A percentile compares a stretch with the other conserved stretches of the same genome.
phyloP scores from a whole-genome alignment of 2,329 filamentous ascomycete genomes.

The Chaetomiaceae sp. region DNA sequence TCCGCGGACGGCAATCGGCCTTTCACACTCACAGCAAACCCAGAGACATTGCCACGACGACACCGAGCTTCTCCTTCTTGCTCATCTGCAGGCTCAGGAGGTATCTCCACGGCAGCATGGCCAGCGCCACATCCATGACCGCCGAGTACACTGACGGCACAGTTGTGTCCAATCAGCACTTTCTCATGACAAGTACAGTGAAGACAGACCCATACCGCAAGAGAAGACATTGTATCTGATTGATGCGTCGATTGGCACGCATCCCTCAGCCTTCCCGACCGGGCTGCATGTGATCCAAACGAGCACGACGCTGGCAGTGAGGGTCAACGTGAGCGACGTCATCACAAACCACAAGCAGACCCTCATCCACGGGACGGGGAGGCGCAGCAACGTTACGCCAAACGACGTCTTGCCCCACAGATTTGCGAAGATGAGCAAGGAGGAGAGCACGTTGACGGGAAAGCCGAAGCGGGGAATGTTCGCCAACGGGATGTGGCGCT shows the following conservation, averaged over 20 bases:
- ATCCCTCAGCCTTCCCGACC: neutral
- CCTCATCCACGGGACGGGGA: conserved; percentile 17
- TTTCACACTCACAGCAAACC: conserved; percentile 23
- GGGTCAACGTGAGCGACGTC: conserved; percentile 9
- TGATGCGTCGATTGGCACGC: conserved; percentile 10
- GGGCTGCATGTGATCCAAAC: conserved; percentile 3
- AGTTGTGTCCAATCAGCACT: neutral
- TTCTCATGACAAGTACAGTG: neutral
- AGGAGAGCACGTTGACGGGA: conserved; percentile 13
- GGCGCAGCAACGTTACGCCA: conserved; percentile 18
- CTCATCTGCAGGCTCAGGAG: conserved; percentile 21
- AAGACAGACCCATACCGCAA: conserved; percentile 36
- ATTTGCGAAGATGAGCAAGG: conserved; percentile 16
- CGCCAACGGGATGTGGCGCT: conserved; percentile 9
- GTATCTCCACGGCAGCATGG: conserved; percentile 20
- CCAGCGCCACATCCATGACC: conserved; percentile 16
- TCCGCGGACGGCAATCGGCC: too few relatives aligned
- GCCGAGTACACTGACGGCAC: conserved; percentile 18
- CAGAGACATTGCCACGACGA: conserved; percentile 23
- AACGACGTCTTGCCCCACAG: conserved; percentile 20
- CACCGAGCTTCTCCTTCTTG: conserved; percentile 21
- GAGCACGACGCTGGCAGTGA: conserved; percentile 10
- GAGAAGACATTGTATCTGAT: conserved; percentile 20
- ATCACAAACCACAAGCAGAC: conserved; percentile 13
- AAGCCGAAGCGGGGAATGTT: conserved; percentile 5